Evolutionary conservation across 202 grass and related monocot species (phyloP).

Genomic region (Brachypodium distachyon): DNA sequence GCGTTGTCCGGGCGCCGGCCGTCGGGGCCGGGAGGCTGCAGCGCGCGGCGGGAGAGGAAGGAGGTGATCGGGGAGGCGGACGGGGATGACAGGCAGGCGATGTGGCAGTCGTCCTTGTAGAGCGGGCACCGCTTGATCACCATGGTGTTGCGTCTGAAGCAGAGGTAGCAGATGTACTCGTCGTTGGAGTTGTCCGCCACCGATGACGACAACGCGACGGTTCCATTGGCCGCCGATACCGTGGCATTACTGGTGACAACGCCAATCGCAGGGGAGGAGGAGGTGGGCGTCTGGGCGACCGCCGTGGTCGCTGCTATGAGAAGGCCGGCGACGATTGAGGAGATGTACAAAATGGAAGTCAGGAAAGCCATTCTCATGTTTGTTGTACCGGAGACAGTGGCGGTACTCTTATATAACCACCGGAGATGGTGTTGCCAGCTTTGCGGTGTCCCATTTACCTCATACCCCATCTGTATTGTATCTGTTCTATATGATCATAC

Average conservation of each 20-base stretch:
- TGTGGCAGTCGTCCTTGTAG: constrained; percentile 13
- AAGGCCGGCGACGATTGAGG: background rate
- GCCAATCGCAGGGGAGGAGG: background rate
- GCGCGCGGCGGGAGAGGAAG: background rate
- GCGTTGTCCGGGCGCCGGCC: too few relatives aligned
- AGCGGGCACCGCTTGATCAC: constrained; percentile 24
- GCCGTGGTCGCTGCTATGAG: background rate
- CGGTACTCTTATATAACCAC: background rate
- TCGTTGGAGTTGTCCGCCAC: too few relatives aligned
- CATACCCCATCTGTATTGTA: too few relatives aligned
- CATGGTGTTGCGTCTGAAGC: background rate
- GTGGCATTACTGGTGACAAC: too few relatives aligned
- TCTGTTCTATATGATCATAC: too few relatives aligned
- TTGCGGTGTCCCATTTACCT: too few relatives aligned
- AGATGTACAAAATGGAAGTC: background rate
- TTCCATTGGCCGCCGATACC: too few relatives aligned
- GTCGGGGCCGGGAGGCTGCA: too few relatives aligned
- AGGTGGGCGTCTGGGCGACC: background rate
- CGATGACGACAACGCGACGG: too few relatives aligned
- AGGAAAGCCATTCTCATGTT: background rate
- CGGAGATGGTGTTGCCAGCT: too few relatives aligned
- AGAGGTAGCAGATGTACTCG: constrained; percentile 38
- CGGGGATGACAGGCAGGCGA: constrained; percentile 15
- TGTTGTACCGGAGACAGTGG: background rate
- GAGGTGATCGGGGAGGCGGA: background rate